Conservation (phyloP, 176 grass and related monocot genomes). For the Oryza officinalis region DNA sequence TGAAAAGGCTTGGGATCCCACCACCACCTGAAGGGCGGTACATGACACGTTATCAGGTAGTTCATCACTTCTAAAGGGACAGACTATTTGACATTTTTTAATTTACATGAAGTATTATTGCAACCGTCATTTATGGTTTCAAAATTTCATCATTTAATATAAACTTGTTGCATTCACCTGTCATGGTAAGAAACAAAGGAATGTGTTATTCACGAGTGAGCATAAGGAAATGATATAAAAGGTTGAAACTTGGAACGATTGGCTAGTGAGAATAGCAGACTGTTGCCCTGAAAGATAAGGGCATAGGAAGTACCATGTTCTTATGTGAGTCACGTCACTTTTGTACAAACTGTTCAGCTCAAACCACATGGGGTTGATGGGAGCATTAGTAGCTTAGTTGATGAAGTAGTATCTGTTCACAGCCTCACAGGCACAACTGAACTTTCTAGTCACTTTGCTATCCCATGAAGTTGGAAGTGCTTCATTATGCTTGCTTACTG, state of each 20-base stretch:
- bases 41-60: constrained; percentile 80
- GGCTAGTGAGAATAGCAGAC: background rate
- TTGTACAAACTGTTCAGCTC: background rate
- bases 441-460: background rate
- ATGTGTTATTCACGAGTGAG: background rate
- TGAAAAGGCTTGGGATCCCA: constrained; percentile 86
- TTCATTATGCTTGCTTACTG: constrained; percentile 4
- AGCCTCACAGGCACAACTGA: background rate
- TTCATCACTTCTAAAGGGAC: background rate
- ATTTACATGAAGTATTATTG: background rate
- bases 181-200: background rate
- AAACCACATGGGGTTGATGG: background rate
- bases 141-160: background rate
- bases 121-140: background rate
- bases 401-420: background rate
- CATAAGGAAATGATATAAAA: background rate
- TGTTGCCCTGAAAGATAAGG: background rate
- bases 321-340: background rate
- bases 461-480: background rate
- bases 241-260: background rate
- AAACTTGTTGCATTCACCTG: background rate
- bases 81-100: background rate
- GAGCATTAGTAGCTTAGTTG: background rate
- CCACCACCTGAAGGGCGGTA: constrained; percentile 79
- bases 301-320: background rate